These are phyloP conservation scores for Paecilomyces variotii DNA, from an alignment of 2,329 filamentous ascomycete genomes.

Conservation along the genomic window DNA sequence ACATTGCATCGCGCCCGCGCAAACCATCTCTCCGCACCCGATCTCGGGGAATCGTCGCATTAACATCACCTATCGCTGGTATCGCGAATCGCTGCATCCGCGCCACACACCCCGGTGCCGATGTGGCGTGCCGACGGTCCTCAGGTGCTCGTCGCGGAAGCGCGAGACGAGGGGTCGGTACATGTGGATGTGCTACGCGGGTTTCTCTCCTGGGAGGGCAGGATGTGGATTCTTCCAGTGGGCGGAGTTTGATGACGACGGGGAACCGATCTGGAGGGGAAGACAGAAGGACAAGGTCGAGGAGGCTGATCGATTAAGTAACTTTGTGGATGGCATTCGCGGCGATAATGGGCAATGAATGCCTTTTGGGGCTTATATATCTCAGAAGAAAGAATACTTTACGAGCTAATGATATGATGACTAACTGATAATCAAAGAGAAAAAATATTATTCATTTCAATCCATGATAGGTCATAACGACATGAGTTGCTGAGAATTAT, in stretches of 20 bases:
- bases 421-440: background rate
- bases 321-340: background rate
- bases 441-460: background rate
- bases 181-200: constrained; percentile 88
- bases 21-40: constrained; percentile 75
- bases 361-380: background rate
- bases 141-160: constrained; percentile 74
- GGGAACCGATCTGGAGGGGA: constrained; percentile 59
- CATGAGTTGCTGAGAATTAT: background rate
- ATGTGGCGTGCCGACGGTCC: constrained; percentile 59
- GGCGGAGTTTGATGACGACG: constrained; percentile 81
- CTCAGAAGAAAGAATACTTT: background rate
- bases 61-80: constrained; percentile 90
- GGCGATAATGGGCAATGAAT: background rate
- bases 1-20: constrained; percentile 69
- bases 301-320: background rate
- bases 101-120: constrained; percentile 67
- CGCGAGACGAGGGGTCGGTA: constrained; percentile 70
- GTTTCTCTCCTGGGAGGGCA: constrained; percentile 36
- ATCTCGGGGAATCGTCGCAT: constrained; percentile 72
- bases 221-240: constrained; percentile 75
- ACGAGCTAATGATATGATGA: background rate
- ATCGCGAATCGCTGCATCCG: constrained; percentile 69
- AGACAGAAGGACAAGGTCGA: constrained; percentile 7
- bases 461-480: background rate